Base-by-base conservation (phyloP, 768 basidiomycete genomes). In the Imleria badia region DNA sequence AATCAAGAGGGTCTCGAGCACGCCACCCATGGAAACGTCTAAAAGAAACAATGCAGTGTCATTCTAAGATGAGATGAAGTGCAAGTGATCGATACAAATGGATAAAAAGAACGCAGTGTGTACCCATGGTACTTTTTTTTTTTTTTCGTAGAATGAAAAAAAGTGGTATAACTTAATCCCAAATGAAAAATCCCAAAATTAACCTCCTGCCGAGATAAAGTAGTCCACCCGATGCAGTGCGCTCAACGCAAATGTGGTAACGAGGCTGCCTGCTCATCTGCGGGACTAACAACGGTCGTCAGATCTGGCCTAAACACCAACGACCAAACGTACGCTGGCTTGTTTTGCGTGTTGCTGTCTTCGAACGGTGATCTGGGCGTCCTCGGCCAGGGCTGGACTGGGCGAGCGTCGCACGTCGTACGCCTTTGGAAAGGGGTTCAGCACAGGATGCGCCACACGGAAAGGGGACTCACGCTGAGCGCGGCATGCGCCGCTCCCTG, bases 321-420 rank as follows among this genome's bases (percentile, higher is more conserved):
- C 9, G 20, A 45, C n/a, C 22, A 34, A 15, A 58, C 64, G 34
- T 53, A 67, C 69, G 29, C 30, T 59, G 20, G 29, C 34, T n/a
- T 66, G 63, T 56, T 64, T 63, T 22, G 59, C 23, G 7, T 59
- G 51, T 58, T 65, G 61, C 38, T 71, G 70, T 59, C 71, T 60
- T 52, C 69, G 65, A 22, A 71, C 61, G 0, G 71, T 73, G 49
- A 71, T 71, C 26, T 61, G 71, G 17, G 63, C 51, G 6, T 71
- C 70, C 45, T 71, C 70, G n/a, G 54, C 52, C 48, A 66, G 19
- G 11, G 67, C 66, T 20, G 70, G 71, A 51, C 70, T 71, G 29
- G 70, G 69, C 40, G 70, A 66, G 44, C 70, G 70, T 40, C 65
- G 62, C 46, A 59, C 29, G 15, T 72, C 67, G 14, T 71, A 67